A percentile compares a stretch with the other conserved stretches of the same genome.
These are phyloP conservation scores for Coemansia asiatica DNA, from an alignment of 192 early-diverging fungal species.

Conservation along the genomic window DNA sequence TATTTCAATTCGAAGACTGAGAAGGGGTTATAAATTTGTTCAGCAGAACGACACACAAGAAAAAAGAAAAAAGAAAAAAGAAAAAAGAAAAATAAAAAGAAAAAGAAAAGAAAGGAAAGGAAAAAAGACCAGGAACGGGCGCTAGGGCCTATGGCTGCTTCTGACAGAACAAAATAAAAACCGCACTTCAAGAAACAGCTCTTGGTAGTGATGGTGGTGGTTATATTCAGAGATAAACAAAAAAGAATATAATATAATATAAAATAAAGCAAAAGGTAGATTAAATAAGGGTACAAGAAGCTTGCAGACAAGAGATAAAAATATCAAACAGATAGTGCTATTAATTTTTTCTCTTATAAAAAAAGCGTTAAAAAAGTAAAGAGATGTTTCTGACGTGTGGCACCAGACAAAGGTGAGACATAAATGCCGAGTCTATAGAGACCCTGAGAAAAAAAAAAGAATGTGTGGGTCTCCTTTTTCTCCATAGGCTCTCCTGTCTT, in stretches of 20 bases:
- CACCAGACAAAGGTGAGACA: neutral
- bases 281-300: neutral
- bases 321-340: neutral
- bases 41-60: neutral
- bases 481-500: neutral
- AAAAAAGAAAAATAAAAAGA: neutral
- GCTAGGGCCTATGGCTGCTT: neutral
- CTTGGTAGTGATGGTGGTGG: neutral
- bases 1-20: neutral
- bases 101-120: neutral
- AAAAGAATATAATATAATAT: too few relatives aligned
- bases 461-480: neutral
- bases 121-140: neutral
- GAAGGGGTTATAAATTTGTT: neutral
- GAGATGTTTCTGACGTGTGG: neutral
- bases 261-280: too few relatives aligned
- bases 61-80: neutral
- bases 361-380: neutral
- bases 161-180: neutral
- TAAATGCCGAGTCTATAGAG: constrained; percentile 1
- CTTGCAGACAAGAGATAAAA: neutral
- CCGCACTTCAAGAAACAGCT: neutral
- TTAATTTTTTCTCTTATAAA: neutral
- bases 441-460: constrained; percentile 1
- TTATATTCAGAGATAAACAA: neutral